Evolutionary conservation across 2,329 filamentous ascomycete genomes (phyloP).

Genomic region (Ceratocystis ficicola): DNA sequence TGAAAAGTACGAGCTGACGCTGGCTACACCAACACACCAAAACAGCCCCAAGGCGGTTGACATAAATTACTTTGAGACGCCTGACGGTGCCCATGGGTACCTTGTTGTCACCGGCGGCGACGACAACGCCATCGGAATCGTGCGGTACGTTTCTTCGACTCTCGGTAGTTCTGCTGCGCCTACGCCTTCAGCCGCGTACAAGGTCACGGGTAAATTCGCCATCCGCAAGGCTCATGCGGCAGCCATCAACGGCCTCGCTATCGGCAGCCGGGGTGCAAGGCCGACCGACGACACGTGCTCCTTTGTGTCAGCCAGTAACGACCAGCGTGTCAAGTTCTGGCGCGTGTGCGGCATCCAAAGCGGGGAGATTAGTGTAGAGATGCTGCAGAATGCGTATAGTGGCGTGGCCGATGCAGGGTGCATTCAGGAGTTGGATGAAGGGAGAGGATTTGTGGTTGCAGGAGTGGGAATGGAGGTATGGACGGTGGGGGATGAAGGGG

Average conservation of each 20-base stretch:
- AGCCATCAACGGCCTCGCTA: constrained; percentile 48
- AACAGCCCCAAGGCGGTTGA: constrained; percentile 62
- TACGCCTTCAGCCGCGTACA: constrained; percentile 36
- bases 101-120: constrained; percentile 70
- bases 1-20: constrained; percentile 26
- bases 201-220: constrained; percentile 17
- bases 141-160: constrained; percentile 19
- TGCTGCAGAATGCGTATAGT: constrained; percentile 43
- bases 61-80: constrained; percentile 42
- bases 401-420: constrained; percentile 49
- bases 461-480: constrained; percentile 40
- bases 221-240: constrained; percentile 56
- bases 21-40: constrained; percentile 53
- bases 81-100: constrained; percentile 50
- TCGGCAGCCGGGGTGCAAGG: not conserved
- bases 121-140: constrained; percentile 60
- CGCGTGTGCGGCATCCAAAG: constrained; percentile 26
- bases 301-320: constrained; percentile 42
- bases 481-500: constrained; percentile 23
- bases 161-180: constrained; percentile 35
- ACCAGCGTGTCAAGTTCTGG: constrained; percentile 50
- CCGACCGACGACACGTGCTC: constrained; percentile 6
- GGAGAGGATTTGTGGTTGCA: constrained; percentile 31
- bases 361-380: constrained; percentile 27
- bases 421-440: constrained; percentile 32